phyloP scores from a whole-genome alignment of 306 rosid genomes.

The Urtica urens region DNA sequence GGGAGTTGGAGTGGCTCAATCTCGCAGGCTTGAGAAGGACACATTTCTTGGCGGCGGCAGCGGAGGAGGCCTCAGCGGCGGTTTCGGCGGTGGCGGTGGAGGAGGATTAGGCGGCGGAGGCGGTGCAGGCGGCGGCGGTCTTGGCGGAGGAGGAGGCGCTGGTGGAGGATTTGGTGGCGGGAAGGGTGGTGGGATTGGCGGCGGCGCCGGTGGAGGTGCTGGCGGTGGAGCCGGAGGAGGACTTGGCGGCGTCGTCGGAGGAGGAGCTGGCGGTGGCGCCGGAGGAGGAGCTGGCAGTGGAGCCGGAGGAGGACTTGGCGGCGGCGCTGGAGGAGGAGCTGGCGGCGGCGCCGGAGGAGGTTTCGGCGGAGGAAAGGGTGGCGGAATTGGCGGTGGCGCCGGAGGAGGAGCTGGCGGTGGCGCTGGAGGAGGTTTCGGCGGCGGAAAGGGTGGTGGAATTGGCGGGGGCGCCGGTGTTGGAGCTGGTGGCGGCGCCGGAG shows the following conservation, averaged over 20 bases:
- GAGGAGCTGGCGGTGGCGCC: neutral
- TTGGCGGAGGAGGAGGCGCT: slow-evolving; percentile 19
- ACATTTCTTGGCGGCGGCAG: slow-evolving; percentile 11
- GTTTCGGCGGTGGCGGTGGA: neutral
- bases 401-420: neutral
- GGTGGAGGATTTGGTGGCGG: slow-evolving; percentile 35
- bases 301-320: slow-evolving; percentile 2
- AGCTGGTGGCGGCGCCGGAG: slow-evolving; percentile 1
- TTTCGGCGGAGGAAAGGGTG: neutral
- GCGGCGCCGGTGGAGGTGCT: neutral
- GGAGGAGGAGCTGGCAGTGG: slow-evolving; percentile 1
- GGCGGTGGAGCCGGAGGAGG: neutral
- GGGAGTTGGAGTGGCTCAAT: slow-evolving; percentile 3
- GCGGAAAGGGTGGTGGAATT: slow-evolving; percentile 7
- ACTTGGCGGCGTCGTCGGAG: neutral
- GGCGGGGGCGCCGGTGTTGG: neutral
- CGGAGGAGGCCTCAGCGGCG: slow-evolving; percentile 2
- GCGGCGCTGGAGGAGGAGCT: neutral
- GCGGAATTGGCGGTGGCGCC: neutral
- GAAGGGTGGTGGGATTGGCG: neutral
- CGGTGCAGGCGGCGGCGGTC: neutral
- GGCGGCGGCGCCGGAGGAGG: neutral
- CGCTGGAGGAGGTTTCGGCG: neutral
- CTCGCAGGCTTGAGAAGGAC: slow-evolving; percentile 23
- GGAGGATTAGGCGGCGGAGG: neutral